A percentile compares a stretch with the other conserved stretches of the same genome.
phyloP scores from a whole-genome alignment of 202 grass and related monocot genomes.

The Carex arenaria region DNA sequence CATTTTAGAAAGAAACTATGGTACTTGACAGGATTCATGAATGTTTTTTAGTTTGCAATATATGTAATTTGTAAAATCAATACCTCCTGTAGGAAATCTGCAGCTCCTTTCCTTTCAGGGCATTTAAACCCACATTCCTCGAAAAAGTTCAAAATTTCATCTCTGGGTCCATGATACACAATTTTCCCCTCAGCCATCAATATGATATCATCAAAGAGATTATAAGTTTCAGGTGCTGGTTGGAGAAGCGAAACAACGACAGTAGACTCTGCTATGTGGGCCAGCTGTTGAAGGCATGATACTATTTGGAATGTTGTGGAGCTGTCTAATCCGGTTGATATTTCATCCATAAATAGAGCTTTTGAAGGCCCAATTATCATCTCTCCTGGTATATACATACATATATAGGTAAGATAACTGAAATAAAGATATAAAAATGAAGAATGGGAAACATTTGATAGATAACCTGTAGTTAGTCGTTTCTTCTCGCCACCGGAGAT shows the following conservation, averaged over 20 bases:
- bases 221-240: conserved; percentile 76
- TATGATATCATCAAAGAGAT: conserved; percentile 91
- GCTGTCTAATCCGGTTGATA: conserved; percentile 91
- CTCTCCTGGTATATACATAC: too few species aligned
- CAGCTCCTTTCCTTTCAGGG: conserved; percentile 69
- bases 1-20: not conserved
- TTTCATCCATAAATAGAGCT: conserved; percentile 90
- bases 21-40: not conserved
- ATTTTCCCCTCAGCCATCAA: conserved; percentile 86
- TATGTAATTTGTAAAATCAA: not conserved
- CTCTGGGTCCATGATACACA: conserved; percentile 60
- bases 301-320: conserved; percentile 82
- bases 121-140: conserved; percentile 73
- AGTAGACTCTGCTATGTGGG: conserved; percentile 67
- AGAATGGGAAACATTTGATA: not conserved
- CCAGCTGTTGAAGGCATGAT: conserved; percentile 77
- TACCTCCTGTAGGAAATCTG: conserved; percentile 95
- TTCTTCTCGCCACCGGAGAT: conserved; percentile 95
- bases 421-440: not conserved
- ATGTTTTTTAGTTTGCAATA: not conserved
- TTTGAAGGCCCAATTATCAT: conserved; percentile 92
- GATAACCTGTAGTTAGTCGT: conserved; percentile 77
- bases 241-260: conserved; percentile 84
- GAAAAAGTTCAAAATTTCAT: conserved; percentile 61
- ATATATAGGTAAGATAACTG: too few species aligned